Evolutionary conservation across 345 rosid species (phyloP).

Genomic region (Xanthoceras sorbifolium): DNA sequence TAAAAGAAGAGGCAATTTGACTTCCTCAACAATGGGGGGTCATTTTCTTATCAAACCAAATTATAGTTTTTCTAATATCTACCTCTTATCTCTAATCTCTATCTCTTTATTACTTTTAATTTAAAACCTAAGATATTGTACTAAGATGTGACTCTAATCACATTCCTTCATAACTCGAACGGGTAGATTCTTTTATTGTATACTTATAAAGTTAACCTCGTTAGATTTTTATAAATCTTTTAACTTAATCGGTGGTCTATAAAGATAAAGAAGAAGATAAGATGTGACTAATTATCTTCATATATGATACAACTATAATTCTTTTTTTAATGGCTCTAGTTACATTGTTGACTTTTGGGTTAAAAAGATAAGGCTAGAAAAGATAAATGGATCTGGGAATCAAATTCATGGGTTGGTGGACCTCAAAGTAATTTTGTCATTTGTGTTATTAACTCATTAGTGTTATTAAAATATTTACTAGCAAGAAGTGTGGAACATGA

Average conservation of each 20-base stretch:
- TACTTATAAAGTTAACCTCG: no score
- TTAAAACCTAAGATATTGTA: neutral
- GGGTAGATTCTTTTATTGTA: no score
- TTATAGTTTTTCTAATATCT: neutral
- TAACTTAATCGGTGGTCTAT: no score
- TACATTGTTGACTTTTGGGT: neutral
- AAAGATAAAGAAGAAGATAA: no score
- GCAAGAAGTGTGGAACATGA: no score
- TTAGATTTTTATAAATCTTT: no score
- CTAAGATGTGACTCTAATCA: neutral
- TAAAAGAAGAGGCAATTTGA: slow-evolving; percentile 8
- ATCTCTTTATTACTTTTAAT: neutral
- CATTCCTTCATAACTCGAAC: no score
- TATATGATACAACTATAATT: neutral
- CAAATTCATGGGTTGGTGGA: neutral
- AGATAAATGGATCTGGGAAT: no score
- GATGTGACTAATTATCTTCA: no score
- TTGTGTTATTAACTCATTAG: no score
- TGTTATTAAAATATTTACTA: neutral
- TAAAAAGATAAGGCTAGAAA: neutral
- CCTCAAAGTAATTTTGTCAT: no score
- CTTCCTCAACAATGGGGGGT: slow-evolving; percentile 27
- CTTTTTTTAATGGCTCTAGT: neutral
- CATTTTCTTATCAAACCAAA: slow-evolving; percentile 16
- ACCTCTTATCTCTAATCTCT: no score